phyloP scores from a whole-genome alignment of 139 green algal genomes.

The Micractinium conductrix region DNA sequence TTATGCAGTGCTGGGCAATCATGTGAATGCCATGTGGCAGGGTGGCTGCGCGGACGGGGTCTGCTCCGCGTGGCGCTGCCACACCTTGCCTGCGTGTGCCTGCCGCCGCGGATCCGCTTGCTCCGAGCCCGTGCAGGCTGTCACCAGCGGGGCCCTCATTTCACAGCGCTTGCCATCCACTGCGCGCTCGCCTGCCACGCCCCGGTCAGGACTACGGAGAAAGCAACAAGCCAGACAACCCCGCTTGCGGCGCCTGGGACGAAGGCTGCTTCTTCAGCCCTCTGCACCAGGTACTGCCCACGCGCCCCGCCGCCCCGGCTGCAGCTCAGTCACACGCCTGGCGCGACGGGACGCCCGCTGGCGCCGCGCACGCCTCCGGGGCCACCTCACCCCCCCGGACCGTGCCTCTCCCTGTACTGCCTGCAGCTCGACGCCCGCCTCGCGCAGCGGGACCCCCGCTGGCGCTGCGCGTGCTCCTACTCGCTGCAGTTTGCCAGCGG shows the following conservation, averaged over 20 bases:
- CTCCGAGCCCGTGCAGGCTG: too few relatives aligned
- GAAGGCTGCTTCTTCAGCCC: constrained; percentile 58
- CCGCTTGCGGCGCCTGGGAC: neutral
- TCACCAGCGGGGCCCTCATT: too few relatives aligned
- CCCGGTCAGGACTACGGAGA: constrained; percentile 7
- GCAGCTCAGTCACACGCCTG: constrained; percentile 52
- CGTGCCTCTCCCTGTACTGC: neutral
- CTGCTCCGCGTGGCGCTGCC: too few relatives aligned
- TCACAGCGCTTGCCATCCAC: too few relatives aligned
- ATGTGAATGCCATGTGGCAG: constrained; percentile 45
- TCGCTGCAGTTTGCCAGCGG: constrained; percentile 23
- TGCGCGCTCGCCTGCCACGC: neutral
- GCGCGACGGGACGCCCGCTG: constrained; percentile 54
- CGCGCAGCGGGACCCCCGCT: constrained; percentile 51
- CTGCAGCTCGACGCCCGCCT: constrained; percentile 53
- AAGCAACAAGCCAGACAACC: constrained; percentile 9
- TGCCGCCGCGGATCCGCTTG: too few relatives aligned
- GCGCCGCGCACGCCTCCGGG: constrained; percentile 64
- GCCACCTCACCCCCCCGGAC: too few relatives aligned
- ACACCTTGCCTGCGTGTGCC: too few relatives aligned
- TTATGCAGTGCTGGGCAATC: constrained; percentile 76
- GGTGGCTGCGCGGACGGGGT: too few relatives aligned
- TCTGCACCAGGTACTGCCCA: constrained; percentile 49
- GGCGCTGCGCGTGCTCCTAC: constrained; percentile 61
- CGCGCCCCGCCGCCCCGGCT: too few relatives aligned